Base-by-base conservation (phyloP, 2,329 filamentous ascomycete species). In the Drechslerella coelobrocha region DNA sequence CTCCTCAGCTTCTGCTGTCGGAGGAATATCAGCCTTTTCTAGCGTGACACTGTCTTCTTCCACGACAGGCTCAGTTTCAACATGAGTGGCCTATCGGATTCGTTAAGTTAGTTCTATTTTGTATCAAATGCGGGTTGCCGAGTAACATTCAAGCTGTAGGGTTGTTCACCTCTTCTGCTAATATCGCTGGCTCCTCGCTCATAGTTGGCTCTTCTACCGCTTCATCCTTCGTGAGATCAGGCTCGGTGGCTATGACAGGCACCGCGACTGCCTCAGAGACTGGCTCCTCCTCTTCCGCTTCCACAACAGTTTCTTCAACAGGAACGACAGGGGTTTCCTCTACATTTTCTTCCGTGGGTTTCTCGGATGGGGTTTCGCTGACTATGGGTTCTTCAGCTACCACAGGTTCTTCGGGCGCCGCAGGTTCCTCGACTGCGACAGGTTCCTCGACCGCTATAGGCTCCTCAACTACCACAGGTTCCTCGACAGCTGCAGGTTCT, bases 121-220 rank as follows among this genome's bases (percentile, higher is more conserved):
- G n/a, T n/a, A n/a, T n/a, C n/a, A n/a, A n/a, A n/a, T n/a, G 34
- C 12, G 12, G 12, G 34, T 14, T n/a, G n/a, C 2, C 17, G 19
- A n/a, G 14, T 56, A 10, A 23, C 37, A 14, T 39, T 45, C 12
- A 6, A 39, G 12, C 12, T 14, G 34, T 10, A 14, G 12, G 34
- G 17, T 43, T 19, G 29, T 50, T 43, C 61, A 68, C 63, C 55
- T 68, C 41, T 23, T 68, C 62, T 34, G 21, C 21, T 27, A 7
- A 12, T 19, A 34, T 23, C 31, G 54, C 39, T 17, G 50, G 43
- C 12, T 68, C 63, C 23, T 68, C 63, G 8, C 4, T 31, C 8
- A 19, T 14, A 27, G 51, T 19, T 43, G 50, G 27, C 2, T 2
- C 24, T 51, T 68, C 62, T 45, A 50, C 48, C 8, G 41, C 41